These are phyloP conservation scores for Blastocystis sp. DNA, from an alignment of 352 stramenopile genomes.

Conservation along the genomic window DNA sequence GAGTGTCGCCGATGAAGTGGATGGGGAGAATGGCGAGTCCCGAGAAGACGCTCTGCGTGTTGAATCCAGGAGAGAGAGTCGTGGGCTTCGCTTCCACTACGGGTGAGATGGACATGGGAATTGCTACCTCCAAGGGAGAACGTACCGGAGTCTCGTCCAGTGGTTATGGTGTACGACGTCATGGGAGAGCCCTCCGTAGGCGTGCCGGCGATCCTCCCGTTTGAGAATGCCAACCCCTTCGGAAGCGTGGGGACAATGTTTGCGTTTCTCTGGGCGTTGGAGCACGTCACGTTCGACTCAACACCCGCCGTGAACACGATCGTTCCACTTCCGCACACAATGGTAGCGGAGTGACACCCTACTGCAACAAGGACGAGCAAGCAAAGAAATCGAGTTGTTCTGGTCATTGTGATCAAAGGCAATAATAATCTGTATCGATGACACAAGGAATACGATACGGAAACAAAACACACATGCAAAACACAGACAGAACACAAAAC, in stretches of 20 bases:
- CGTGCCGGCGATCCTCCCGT: background rate
- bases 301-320: background rate
- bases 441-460: background rate
- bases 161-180: background rate
- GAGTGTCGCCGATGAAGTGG: background rate
- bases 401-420: no score
- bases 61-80: background rate
- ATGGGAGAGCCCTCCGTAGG: background rate
- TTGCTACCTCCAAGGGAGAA: background rate
- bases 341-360: background rate
- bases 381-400: no score
- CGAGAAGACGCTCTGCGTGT: background rate
- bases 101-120: background rate
- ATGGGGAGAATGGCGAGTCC: constrained; percentile 12
- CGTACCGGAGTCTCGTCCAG: background rate
- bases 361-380: background rate
- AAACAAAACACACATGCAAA: background rate
- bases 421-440: background rate
- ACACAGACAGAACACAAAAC: background rate
- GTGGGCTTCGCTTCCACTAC: constrained; percentile 3
- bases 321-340: background rate
- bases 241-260: background rate
- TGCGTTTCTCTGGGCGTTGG: background rate
- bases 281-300: background rate
- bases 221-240: background rate